Conservation (phyloP, 2,329 filamentous ascomycete species). For the Beauveria sp. region DNA sequence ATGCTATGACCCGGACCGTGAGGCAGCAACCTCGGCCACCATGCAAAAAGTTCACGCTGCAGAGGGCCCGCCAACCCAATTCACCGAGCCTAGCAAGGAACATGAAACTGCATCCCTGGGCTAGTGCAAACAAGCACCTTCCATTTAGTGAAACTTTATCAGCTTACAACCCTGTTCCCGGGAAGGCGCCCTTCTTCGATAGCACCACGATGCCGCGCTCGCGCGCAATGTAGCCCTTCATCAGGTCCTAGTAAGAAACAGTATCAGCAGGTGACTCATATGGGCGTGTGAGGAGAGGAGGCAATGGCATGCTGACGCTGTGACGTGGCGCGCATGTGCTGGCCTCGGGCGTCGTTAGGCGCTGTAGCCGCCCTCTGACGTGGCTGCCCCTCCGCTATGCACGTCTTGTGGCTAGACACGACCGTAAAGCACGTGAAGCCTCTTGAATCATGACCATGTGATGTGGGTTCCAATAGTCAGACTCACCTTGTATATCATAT, state of each 20-base stretch:
- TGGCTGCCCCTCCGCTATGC: not conserved
- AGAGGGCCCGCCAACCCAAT: not conserved
- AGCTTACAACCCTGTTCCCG: constrained; percentile 65
- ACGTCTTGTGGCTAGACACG: not conserved
- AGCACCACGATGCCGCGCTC: constrained; percentile 85
- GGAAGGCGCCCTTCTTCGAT: constrained; percentile 89
- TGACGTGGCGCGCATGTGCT: constrained; percentile 15
- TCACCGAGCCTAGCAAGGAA: not conserved
- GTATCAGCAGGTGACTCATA: constrained; percentile 26
- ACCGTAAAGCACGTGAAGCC: not conserved
- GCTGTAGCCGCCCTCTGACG: constrained; percentile 3
- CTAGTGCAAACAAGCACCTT: not conserved
- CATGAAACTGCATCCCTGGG: not conserved
- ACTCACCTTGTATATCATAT: constrained; percentile 94
- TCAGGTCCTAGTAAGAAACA: constrained; percentile 57
- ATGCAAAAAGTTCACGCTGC: not conserved
- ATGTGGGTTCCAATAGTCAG: not conserved
- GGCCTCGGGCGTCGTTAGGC: constrained; percentile 4
- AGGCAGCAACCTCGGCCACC: not conserved
- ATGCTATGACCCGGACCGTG: not conserved
- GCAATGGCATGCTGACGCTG: not conserved
- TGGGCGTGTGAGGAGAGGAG: not conserved
- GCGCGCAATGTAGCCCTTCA: constrained; percentile 97
- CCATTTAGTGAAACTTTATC: not conserved
- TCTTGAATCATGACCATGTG: not conserved